phyloP scores from a whole-genome alignment of 2,329 filamentous ascomycete genomes.

The Phialophora macrospora region DNA sequence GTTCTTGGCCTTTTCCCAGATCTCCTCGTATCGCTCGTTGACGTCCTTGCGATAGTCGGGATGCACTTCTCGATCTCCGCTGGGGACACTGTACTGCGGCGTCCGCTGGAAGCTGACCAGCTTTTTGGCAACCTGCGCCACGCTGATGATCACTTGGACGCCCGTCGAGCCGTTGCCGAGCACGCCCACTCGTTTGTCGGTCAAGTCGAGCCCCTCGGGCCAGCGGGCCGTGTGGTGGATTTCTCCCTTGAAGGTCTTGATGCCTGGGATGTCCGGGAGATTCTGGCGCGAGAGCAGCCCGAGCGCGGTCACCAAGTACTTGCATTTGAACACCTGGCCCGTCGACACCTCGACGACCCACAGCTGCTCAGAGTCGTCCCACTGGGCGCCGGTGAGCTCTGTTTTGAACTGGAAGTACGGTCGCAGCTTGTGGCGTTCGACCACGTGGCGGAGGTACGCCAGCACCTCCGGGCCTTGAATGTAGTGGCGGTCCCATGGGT shows the following conservation, averaged over 20 bases:
- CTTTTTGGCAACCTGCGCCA: conserved; percentile 56
- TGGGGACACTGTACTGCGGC: conserved; percentile 30
- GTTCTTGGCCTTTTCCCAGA: neutral
- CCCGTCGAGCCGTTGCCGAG: conserved; percentile 65
- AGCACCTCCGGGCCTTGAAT: neutral
- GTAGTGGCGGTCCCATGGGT: conserved; percentile 14
- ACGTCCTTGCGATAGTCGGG: conserved; percentile 11
- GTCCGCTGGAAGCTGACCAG: conserved; percentile 25
- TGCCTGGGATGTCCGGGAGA: neutral
- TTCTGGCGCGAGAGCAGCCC: neutral
- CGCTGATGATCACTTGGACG: conserved; percentile 65
- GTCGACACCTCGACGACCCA: neutral
- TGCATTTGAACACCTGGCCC: neutral
- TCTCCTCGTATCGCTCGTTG: conserved; percentile 5
- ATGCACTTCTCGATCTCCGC: conserved; percentile 13
- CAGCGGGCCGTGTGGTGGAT: neutral
- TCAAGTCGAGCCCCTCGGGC: conserved; percentile 45
- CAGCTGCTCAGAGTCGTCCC: neutral
- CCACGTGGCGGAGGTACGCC: neutral
- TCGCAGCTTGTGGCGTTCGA: neutral
- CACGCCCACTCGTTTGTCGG: conserved; percentile 63
- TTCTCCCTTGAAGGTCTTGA: neutral
- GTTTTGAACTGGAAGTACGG: neutral
- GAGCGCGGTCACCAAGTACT: neutral
- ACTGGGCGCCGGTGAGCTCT: neutral